Percentiles rank a stretch among this genome's conserved stretches.
These are phyloP conservation scores for Byssoonygena ceratinophila DNA, from an alignment of 2,329 filamentous ascomycete genomes.

Conservation along the genomic window DNA sequence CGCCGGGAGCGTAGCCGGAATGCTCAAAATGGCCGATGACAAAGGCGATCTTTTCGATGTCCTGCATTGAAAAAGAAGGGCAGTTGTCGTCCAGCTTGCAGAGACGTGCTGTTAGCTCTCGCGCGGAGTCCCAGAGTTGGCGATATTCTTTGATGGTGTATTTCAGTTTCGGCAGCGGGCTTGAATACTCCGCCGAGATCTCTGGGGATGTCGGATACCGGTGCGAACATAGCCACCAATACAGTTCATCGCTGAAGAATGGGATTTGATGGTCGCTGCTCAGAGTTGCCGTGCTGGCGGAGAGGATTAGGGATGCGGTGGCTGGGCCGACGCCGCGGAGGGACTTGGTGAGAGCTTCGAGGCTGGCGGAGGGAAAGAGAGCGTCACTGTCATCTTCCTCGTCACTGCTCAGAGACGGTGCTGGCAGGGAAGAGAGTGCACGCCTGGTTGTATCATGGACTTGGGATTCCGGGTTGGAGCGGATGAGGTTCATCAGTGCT, in stretches of 20 bases:
- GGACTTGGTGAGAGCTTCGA: conserved; percentile 27
- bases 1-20: conserved; percentile 18
- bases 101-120: conserved; percentile 20
- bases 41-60: conserved; percentile 32
- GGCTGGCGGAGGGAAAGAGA: conserved; percentile 24
- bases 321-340: conserved; percentile 36
- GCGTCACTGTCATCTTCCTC: conserved; percentile 4
- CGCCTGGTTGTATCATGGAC: conserved; percentile 23
- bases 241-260: conserved; percentile 38
- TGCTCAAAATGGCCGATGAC: conserved; percentile 28
- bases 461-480: conserved; percentile 25
- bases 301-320: conserved; percentile 35
- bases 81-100: conserved; percentile 12
- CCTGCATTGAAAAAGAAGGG: conserved; percentile 21
- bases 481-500: conserved; percentile 32
- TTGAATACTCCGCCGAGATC: background rate
- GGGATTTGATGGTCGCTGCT: conserved; percentile 21
- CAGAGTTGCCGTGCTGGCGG: conserved; percentile 17
- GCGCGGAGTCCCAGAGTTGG: conserved; percentile 24
- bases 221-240: conserved; percentile 30
- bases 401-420: background rate
- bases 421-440: conserved; percentile 20
- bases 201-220: conserved; percentile 16
- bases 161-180: conserved; percentile 25
- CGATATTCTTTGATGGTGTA: conserved; percentile 34